Conservation (phyloP, 805 yeast species). For the Saccharomycodes ludwigii region DNA sequence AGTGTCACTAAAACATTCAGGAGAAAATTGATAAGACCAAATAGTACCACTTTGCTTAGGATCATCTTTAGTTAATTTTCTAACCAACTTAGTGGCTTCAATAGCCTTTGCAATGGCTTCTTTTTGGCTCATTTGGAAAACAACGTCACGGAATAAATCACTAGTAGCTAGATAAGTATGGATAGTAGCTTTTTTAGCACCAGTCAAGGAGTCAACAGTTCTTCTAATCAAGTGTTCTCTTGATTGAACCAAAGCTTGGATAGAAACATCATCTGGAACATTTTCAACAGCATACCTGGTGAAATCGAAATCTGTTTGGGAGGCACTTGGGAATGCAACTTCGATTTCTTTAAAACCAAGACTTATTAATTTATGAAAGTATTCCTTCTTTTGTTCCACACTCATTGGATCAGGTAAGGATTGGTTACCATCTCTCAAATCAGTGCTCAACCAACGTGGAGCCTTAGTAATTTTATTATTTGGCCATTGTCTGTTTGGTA, state of each 20-base stretch:
- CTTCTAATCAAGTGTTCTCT: constrained; percentile 62
- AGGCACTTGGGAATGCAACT: constrained; percentile 71
- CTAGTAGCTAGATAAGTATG: constrained; percentile 70
- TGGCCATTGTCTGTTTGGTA: constrained; percentile 66
- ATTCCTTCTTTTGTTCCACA: constrained; percentile 58
- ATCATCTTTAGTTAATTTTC: constrained; percentile 62
- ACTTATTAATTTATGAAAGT: constrained; percentile 59
- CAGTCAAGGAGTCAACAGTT: constrained; percentile 61
- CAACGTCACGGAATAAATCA: constrained; percentile 63
- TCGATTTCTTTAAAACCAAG: constrained; percentile 74
- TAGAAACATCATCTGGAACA: constrained; percentile 63
- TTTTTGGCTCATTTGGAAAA: constrained; percentile 56
- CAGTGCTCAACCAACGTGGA: constrained; percentile 74
- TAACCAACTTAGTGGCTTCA: constrained; percentile 55
- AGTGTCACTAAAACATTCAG: constrained; percentile 68
- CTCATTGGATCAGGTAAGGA: constrained; percentile 77
- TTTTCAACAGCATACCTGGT: constrained; percentile 69
- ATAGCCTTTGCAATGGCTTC: constrained; percentile 60
- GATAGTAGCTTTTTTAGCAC: constrained; percentile 60
- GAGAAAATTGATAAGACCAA: constrained; percentile 68
- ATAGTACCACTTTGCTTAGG: constrained; percentile 49
- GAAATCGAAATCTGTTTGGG: constrained; percentile 74
- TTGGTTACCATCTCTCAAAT: constrained; percentile 72
- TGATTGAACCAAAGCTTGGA: constrained; percentile 68
- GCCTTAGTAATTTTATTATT: constrained; percentile 50